phyloP scores from a whole-genome alignment of 371 early-diverging fungal genomes.

The Syncephalastrum contaminatum region DNA sequence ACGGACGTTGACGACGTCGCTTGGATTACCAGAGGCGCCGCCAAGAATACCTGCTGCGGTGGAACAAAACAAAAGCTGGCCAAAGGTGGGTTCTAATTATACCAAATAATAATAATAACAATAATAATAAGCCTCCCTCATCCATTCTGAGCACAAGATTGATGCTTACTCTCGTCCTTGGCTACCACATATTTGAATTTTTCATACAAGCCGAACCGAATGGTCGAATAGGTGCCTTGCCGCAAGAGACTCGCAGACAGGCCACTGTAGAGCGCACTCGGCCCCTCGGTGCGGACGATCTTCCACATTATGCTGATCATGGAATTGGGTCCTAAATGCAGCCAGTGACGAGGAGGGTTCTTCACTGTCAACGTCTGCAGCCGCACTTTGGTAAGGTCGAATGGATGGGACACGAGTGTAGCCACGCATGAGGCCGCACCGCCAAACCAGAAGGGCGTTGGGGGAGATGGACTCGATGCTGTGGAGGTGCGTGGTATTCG shows the following conservation, averaged over 20 bases:
- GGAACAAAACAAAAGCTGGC: slow-evolving; percentile 56
- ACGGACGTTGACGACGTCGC: slow-evolving; percentile 74
- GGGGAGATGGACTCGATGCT: slow-evolving; percentile 1
- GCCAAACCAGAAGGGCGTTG: slow-evolving; percentile 58
- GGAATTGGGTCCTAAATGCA: slow-evolving; percentile 23
- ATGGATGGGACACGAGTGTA: slow-evolving; percentile 67
- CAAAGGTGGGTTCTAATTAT: slow-evolving; percentile 41
- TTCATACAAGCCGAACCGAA: slow-evolving; percentile 68
- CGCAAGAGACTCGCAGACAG: slow-evolving; percentile 2
- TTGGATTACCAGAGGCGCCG: slow-evolving; percentile 72
- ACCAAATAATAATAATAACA: slow-evolving; percentile 6
- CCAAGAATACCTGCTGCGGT: slow-evolving; percentile 67
- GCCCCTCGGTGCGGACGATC: slow-evolving; percentile 35
- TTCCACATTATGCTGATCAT: slow-evolving; percentile 45
- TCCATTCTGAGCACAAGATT: too few species aligned
- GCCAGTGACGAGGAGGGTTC: slow-evolving; percentile 16
- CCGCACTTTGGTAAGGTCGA: slow-evolving; percentile 73
- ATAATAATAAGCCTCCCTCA: slow-evolving; percentile 1
- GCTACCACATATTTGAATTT: slow-evolving; percentile 44
- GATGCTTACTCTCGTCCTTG: slow-evolving; percentile 36
- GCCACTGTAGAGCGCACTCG: slow-evolving; percentile 28
- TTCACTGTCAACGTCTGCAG: slow-evolving; percentile 56
- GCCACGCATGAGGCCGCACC: slow-evolving; percentile 61
- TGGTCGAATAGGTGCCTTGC: slow-evolving; percentile 53
- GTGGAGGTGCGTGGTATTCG: too few species aligned